These are phyloP conservation scores for Debaryomyces udenii DNA, from an alignment of 1,139 yeast species.

Conservation along the genomic window DNA sequence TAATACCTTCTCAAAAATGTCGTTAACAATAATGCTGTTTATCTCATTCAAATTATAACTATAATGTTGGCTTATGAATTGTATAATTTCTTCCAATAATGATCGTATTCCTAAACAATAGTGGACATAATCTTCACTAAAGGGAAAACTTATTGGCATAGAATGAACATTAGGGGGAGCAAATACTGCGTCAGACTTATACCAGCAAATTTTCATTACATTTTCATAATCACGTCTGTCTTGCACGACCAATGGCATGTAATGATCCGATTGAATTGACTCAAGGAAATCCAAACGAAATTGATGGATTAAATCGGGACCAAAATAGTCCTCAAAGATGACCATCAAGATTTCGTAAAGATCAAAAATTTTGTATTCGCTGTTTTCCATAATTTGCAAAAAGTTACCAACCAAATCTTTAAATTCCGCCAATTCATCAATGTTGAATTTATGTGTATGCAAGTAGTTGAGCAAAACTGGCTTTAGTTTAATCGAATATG, in stretches of 20 bases:
- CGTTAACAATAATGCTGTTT: conserved; percentile 53
- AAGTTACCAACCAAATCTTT: conserved; percentile 71
- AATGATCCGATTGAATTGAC: conserved; percentile 77
- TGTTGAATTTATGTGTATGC: conserved; percentile 31
- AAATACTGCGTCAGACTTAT: conserved; percentile 54
- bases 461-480: conserved; percentile 52
- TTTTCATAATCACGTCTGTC: conserved; percentile 62
- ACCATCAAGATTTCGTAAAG: conserved; percentile 65
- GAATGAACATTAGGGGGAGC: conserved; percentile 37
- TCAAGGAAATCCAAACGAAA: conserved; percentile 66
- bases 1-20: conserved; percentile 69
- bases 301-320: conserved; percentile 54
- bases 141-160: conserved; percentile 80
- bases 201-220: conserved; percentile 71
- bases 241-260: conserved; percentile 80
- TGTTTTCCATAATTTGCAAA: conserved; percentile 75
- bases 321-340: conserved; percentile 61
- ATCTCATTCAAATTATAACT: conserved; percentile 48
- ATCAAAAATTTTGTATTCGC: conserved; percentile 61
- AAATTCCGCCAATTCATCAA: conserved; percentile 38
- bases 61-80: conserved; percentile 71
- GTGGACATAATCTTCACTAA: conserved; percentile 85
- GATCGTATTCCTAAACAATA: conserved; percentile 76
- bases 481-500: conserved; percentile 59
- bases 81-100: conserved; percentile 61